Base-by-base conservation (phyloP, 2,329 filamentous ascomycete species). In the Hymenotorrendiella dingleyae region DNA sequence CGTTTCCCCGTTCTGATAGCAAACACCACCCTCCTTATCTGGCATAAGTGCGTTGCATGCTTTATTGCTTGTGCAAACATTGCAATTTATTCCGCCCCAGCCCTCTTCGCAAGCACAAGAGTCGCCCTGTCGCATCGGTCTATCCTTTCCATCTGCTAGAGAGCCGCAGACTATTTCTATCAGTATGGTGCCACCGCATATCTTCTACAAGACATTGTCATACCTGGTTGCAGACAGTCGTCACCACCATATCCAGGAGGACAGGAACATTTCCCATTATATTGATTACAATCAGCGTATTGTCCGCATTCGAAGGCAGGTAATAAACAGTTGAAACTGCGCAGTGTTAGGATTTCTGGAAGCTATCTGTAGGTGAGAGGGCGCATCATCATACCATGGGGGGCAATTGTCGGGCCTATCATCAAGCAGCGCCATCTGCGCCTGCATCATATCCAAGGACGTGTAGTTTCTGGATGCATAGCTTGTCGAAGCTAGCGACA, bases 81-180 rank as follows among this genome's bases (percentile, higher is more conserved):
- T 98, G 77, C 93, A 98, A 71, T 98, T 98, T 68, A 98, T 91
- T 50, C 93, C 93, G 29, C 78, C 78, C 93, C 93, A 98, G 43
- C 93, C 93, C 27, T 94, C 86, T 60, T 90, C 84, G 64, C 93
- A 98, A 30, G 88, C 70, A 67, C 93, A 98, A 29, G 72, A 69
- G 45, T 80, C 73, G 49, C 78, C 80, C 40, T 79, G 69, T 60
- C 93, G 79, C 61, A 86, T 82, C 17, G 82, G 78, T 54, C 93
- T 78, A 57, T 97, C 81, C 54, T 76, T 75, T 51, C 89, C 90
- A 56, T 88, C 83, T 28, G 86, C 79, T 29, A 96, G 73, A 27
- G 90, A 93, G 44, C 91, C 93, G 61, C 93, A 98, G 6, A 95
- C 80, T 74, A 53, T 40, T 23, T 37, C 38, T 54, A 45, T 41